phyloP scores from a whole-genome alignment of 2,329 filamentous ascomycete genomes.

The Cladorrhinum sp. region DNA sequence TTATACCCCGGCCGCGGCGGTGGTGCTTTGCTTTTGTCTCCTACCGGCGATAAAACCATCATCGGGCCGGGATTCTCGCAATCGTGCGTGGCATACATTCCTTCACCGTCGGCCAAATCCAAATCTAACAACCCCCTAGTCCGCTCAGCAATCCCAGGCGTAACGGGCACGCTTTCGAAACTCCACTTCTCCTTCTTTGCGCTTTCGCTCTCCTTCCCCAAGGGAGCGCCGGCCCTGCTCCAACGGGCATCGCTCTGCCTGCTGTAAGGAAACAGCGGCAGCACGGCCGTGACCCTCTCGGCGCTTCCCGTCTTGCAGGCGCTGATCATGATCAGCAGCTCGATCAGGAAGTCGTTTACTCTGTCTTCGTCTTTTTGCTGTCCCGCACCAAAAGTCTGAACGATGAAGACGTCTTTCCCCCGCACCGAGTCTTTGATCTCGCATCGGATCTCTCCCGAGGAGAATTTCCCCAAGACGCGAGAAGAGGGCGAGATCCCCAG shows the following conservation, averaged over 20 bases:
- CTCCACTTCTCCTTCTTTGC: slow-evolving; percentile 61
- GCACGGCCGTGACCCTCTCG: slow-evolving; percentile 85
- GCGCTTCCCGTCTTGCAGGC: slow-evolving; percentile 86
- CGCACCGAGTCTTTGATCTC: slow-evolving; percentile 96
- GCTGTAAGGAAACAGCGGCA: slow-evolving; percentile 95
- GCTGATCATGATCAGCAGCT: slow-evolving; percentile 97
- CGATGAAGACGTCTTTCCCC: slow-evolving; percentile 98
- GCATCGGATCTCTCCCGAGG: slow-evolving; percentile 89
- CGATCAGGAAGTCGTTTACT: slow-evolving; percentile 50
- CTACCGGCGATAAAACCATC: too few species aligned
- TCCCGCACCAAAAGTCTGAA: slow-evolving; percentile 68
- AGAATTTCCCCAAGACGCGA: slow-evolving; percentile 86
- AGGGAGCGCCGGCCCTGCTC: slow-evolving; percentile 88
- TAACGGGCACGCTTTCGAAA: slow-evolving; percentile 88
- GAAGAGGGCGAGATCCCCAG: slow-evolving; percentile 77
- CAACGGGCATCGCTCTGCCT: slow-evolving; percentile 95
- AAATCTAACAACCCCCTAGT: neutral
- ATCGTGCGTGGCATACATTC: slow-evolving; percentile 61
- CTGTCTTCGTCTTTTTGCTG: slow-evolving; percentile 29
- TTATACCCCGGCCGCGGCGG: too few species aligned
- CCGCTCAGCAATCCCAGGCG: slow-evolving; percentile 52
- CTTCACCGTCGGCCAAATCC: neutral
- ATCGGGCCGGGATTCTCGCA: slow-evolving; percentile 54
- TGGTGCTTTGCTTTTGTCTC: too few species aligned
- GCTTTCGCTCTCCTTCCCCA: slow-evolving; percentile 42